These are phyloP conservation scores for Salix arbutifolia DNA, from an alignment of 345 rosid species.

Conservation along the genomic window DNA sequence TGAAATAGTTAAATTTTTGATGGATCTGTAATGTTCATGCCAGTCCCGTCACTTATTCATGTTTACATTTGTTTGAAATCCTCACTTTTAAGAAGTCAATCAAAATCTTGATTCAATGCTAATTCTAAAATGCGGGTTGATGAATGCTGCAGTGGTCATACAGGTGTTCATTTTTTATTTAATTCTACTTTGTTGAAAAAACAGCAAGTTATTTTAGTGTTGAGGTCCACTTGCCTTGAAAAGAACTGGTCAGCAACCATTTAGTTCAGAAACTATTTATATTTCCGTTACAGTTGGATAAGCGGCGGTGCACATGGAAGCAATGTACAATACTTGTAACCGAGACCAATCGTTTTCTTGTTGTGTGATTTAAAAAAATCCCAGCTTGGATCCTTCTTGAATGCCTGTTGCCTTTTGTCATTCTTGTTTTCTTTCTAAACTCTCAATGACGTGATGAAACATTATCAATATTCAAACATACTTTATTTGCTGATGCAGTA, in stretches of 20 bases:
- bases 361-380: not conserved
- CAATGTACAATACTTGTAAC: not conserved
- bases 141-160: not conserved
- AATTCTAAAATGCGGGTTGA: not conserved
- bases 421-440: conserved; percentile 9
- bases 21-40: not conserved
- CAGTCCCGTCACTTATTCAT: not conserved
- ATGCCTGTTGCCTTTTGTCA: not conserved
- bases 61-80: not conserved
- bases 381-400: conserved; percentile 6
- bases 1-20: not conserved
- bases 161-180: not conserved
- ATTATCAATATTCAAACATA: not conserved
- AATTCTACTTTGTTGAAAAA: not conserved
- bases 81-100: not conserved
- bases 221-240: not conserved
- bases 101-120: not conserved
- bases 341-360: conserved; percentile 3
- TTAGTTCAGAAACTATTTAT: not conserved
- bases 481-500: conserved; percentile 8
- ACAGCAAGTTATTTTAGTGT: not conserved
- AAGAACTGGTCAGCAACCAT: not conserved
- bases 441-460: not conserved
- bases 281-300: not conserved
- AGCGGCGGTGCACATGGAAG: conserved; percentile 8